Base-by-base conservation (phyloP, 75 land plant genomes). In the Isoetes taiwanensis region DNA sequence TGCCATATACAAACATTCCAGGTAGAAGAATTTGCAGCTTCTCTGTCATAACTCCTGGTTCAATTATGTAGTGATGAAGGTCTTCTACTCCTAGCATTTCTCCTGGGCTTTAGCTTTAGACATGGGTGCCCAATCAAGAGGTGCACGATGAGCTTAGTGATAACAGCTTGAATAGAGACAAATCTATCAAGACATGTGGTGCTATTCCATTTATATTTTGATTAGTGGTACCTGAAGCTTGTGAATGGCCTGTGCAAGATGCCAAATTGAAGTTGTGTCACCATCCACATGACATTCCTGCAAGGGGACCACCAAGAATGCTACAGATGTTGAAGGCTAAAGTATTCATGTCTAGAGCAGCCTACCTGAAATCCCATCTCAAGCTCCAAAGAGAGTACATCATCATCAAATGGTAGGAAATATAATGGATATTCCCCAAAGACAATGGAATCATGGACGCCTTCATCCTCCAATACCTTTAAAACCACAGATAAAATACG, bases 211-310 rank as follows among this genome's bases (percentile, higher is more conserved):
- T n/a, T n/a, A n/a, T n/a, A n/a, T n/a, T n/a, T n/a, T n/a, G n/a
- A n/a, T n/a, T n/a, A n/a, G n/a, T n/a, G n/a, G n/a, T 41, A 94
- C 99, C 99, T 94, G 90, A 28, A 94, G 80, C 57, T 80, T 94
- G 58, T 75, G 75, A 60, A 94, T 71, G 10, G 99, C 85, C 65
- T 78, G 83, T 56, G 86, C 90, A 43, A 80, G 69, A 76, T 84
- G 82, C 96, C 99, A 94, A 33, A 88, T 72, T 20, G 84, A 70
- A 64, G 79, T 84, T 33, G 82, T 61, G 55, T 94, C 99, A 37
- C 99, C 99, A 67, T 94, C 96, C 53, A 82, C 90, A 57, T 68
- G 64, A 59, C 61, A 73, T 53, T 88, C 99, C 99, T 89, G 62
- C 10, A 20, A 65, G 1, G 17, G n/a, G 46, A 57, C 63, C 19